Percentiles rank a stretch among this genome's conserved stretches.
These are phyloP conservation scores for Pleurotus citrinopileatus DNA, from an alignment of 768 basidiomycete genomes.

Conservation along the genomic window DNA sequence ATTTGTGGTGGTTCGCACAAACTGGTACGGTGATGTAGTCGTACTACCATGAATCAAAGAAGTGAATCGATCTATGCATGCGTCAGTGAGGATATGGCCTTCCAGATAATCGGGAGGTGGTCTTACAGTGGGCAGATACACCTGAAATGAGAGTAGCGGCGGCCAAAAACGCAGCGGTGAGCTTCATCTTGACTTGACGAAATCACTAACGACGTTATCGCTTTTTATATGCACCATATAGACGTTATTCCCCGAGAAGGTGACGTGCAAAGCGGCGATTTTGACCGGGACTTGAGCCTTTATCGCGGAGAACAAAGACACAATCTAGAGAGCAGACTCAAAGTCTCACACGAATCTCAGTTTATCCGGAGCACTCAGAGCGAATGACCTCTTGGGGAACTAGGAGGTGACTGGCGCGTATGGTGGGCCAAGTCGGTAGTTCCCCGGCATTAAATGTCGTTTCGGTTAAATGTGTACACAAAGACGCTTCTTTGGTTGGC, in stretches of 20 bases:
- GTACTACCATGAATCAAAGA: slow-evolving; percentile 37
- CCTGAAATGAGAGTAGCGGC: background rate
- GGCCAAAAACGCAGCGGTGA: background rate
- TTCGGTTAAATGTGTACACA: background rate
- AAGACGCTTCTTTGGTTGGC: background rate
- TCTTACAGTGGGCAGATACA: slow-evolving; percentile 18
- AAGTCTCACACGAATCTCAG: background rate
- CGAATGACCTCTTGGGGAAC: background rate
- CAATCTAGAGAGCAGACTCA: background rate
- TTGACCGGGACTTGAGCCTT: background rate
- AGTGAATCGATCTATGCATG: slow-evolving; percentile 48
- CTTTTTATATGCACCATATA: background rate
- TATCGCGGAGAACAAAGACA: background rate
- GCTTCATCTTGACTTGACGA: slow-evolving; percentile 1
- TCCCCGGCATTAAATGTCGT: background rate
- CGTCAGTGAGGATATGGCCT: too few species aligned
- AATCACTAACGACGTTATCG: background rate
- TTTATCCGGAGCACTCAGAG: background rate
- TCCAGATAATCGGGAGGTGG: too few species aligned
- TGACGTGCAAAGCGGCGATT: background rate
- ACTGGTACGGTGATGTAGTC: slow-evolving; percentile 35
- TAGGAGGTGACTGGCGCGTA: background rate
- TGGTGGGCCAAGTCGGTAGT: background rate
- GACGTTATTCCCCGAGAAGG: background rate
- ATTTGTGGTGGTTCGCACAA: slow-evolving; percentile 43